Conservation (phyloP, 768 basidiomycete species). For the Termitomyces sp. region DNA sequence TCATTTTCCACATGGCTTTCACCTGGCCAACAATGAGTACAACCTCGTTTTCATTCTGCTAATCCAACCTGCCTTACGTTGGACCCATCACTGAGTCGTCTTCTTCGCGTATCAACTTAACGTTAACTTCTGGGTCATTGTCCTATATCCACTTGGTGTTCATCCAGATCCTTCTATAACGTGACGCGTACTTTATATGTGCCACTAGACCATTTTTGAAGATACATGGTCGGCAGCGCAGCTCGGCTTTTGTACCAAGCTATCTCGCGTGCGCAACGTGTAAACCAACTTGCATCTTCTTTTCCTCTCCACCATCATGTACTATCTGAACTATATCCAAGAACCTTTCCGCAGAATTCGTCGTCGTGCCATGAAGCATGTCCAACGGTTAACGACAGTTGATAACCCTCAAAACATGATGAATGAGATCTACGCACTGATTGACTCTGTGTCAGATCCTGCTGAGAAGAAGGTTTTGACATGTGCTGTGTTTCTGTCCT, state of each 20-base stretch:
- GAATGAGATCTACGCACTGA: conserved; percentile 65
- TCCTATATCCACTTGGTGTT: not conserved
- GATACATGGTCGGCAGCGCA: conserved; percentile 5
- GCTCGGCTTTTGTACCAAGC: not conserved
- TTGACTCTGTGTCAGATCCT: conserved; percentile 54
- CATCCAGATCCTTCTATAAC: not conserved
- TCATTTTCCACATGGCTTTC: not conserved
- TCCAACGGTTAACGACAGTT: conserved; percentile 36
- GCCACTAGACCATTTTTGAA: not conserved
- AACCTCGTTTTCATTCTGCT: not conserved
- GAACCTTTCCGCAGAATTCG: conserved; percentile 26
- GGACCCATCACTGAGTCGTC: not conserved
- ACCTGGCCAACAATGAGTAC: not conserved
- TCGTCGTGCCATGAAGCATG: conserved; percentile 34
- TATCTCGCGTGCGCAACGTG: conserved; percentile 6
- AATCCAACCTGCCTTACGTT: not conserved
- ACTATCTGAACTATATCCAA: conserved; percentile 33
- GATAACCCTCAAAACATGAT: conserved; percentile 57
- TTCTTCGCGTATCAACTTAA: not conserved
- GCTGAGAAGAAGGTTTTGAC: conserved; percentile 48
- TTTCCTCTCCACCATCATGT: conserved; percentile 24
- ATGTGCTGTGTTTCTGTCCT: not conserved
- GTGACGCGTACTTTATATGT: not conserved
- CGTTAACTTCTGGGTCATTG: not conserved
- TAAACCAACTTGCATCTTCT: not conserved